Evolutionary conservation across 2,329 filamentous ascomycete genomes (phyloP), one percentile per base, ranked within the genome.

Genomic region (Colletotrichum neosansevieriae): DNA sequence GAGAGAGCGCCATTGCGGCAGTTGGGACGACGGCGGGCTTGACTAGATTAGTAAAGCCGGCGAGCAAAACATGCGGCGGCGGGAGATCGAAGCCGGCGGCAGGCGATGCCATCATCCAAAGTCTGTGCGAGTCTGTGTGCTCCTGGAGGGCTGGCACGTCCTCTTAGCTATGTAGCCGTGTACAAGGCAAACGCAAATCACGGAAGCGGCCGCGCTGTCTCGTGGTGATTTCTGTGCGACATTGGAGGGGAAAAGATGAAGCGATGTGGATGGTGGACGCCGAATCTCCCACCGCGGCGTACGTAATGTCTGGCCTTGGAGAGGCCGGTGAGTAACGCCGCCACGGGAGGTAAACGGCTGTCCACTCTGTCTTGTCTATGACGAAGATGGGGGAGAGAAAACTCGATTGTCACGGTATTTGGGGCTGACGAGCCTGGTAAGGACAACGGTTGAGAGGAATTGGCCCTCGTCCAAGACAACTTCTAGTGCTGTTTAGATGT

Each of bases 211-310:
- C 36, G 36, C 34, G 64, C n/a, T 24, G 47, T 60, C 47, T 34
- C 34, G 32, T 49, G 58, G 47, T 50, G 54, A 49, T 34, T 64
- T 24, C 19, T 54, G 60, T 67, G 65, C 60, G 32, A 67, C 65
- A 36, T 36, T 49, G 40, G 9, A 57, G 45, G 19, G 36, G 34
- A 24, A 17, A 17, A 34, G 47, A 36, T 44, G 29, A 54, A 53
- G 49, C 59, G 38, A 56, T 47, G 24, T 47, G 24, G 17, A 29
- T 24, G 59, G 6, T 45, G 24, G 49, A 32, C 3, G 32, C 42
- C 29, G 32, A 50, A 45, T 21, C 57, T 32, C 34, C 45, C 53
- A 34, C 34, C 54, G 3, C 13, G 34, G 12, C 34, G 21, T 53
- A 40, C 45, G 47, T 53, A 61, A 61, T 36, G 34, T 50, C 15